Percentiles rank a stretch among this genome's conserved stretches.
phyloP scores from a whole-genome alignment of 2,329 filamentous ascomycete genomes.

The Hypoxylon sp. region DNA sequence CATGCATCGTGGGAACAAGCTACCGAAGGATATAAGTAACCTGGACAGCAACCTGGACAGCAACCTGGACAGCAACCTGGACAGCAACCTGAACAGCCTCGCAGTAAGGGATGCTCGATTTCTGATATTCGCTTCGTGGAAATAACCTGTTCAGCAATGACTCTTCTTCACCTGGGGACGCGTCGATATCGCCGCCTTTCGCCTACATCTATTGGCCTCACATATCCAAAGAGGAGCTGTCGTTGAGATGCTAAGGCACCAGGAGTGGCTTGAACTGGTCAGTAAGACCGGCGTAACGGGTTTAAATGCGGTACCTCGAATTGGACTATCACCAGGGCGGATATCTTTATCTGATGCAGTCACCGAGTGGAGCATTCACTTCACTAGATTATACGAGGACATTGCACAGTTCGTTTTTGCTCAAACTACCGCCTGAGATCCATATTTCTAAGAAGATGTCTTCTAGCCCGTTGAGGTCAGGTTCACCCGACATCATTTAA shows the following conservation, averaged over 20 bases:
- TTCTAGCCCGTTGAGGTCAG: neutral
- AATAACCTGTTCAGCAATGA: too few species aligned
- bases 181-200: neutral
- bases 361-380: neutral
- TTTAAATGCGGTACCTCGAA: neutral
- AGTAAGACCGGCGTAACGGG: neutral
- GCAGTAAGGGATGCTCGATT: neutral
- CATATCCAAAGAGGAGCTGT: neutral
- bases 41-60: too few species aligned
- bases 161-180: neutral
- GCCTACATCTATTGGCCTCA: neutral
- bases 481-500: neutral
- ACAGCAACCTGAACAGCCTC: too few species aligned
- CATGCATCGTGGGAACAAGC: neutral
- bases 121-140: neutral
- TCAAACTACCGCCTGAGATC: neutral
- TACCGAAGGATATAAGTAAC: neutral
- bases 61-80: too few species aligned
- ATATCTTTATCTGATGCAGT: neutral
- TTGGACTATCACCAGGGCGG: neutral
- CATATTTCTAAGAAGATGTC: neutral
- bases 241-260: neutral
- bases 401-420: neutral
- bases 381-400: neutral
- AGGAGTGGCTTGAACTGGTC: neutral